A percentile compares a stretch with the other conserved stretches of the same genome.
These are phyloP conservation scores for Udeniomyces megalosporus DNA, from an alignment of 768 basidiomycete genomes.

Conservation along the genomic window DNA sequence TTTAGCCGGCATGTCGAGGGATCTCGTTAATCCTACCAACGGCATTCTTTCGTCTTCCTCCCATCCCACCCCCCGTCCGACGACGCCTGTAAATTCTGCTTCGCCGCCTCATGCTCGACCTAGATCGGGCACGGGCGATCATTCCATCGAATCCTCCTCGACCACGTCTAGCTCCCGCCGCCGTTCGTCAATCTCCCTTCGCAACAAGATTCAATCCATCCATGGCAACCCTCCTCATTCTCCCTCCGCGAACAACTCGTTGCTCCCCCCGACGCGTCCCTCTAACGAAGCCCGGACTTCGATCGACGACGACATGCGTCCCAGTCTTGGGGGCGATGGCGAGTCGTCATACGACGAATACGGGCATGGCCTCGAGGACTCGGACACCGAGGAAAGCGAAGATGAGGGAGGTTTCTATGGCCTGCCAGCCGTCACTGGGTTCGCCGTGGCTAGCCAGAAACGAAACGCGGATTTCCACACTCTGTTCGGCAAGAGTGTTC, in stretches of 20 bases:
- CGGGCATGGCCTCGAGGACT: conserved; percentile 17
- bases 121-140: neutral
- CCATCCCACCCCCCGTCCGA: neutral
- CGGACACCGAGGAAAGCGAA: conserved; percentile 22
- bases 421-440: conserved; percentile 75
- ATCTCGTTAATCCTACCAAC: conserved; percentile 8
- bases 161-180: neutral
- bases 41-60: neutral
- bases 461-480: conserved; percentile 93
- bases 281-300: neutral
- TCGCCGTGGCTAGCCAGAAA: conserved; percentile 89
- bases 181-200: neutral
- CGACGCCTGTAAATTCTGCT: neutral
- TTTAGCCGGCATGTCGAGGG: conserved; percentile 6
- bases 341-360: conserved; percentile 19
- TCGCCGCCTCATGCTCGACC: neutral
- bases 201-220: neutral
- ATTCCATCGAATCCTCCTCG: neutral
- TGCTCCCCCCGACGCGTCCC: neutral
- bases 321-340: neutral
- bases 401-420: conserved; percentile 45
- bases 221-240: neutral
- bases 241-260: neutral
- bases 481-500: conserved; percentile 59
- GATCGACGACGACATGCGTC: neutral